A percentile compares a stretch with the other conserved stretches of the same genome.
Evolutionary conservation across 352 stramenopile species (phyloP).

Genomic region (Pythium brassicae): DNA sequence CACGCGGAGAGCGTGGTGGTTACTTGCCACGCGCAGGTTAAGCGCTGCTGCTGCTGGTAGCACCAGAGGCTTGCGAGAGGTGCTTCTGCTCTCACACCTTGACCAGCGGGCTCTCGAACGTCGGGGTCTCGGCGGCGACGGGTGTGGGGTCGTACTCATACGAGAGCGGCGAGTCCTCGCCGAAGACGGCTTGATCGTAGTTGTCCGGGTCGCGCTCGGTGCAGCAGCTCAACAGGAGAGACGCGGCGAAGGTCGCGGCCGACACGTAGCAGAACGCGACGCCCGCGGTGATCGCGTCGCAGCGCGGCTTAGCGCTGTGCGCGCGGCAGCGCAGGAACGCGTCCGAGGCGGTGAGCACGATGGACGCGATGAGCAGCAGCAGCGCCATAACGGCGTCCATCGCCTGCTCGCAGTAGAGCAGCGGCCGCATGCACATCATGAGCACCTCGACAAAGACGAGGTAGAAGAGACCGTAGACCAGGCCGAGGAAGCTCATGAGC

Average conservation of each 20-base stretch:
- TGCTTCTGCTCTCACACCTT: conserved; percentile 4
- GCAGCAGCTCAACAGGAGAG: conserved; percentile 10
- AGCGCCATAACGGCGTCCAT: conserved; percentile 13
- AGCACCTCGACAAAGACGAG: conserved; percentile 16
- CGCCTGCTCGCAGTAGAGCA: conserved; percentile 14
- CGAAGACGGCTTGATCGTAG: conserved; percentile 12
- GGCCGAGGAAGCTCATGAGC: conserved; percentile 15
- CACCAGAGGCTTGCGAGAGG: too few relatives aligned
- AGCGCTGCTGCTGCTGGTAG: too few relatives aligned
- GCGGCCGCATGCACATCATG: conserved; percentile 12
- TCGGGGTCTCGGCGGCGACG: conserved; percentile 3
- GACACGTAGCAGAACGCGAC: conserved; percentile 10
- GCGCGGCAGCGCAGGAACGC: conserved; percentile 5
- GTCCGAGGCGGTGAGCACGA: conserved; percentile 10
- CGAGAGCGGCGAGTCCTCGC: conserved; percentile 12
- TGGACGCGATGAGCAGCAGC: conserved; percentile 12
- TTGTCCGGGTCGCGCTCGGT: conserved; percentile 4
- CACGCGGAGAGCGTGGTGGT: too few relatives aligned
- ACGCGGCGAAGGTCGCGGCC: conserved; percentile 2
- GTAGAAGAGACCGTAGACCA: conserved; percentile 15
- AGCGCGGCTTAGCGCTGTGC: conserved; percentile 4
- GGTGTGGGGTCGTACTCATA: conserved; percentile 14
- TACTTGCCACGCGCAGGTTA: too few relatives aligned
- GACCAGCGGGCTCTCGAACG: not conserved
- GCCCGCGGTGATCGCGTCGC: conserved; percentile 3